Base-by-base conservation (phyloP, 1,284 basidiomycete genomes). In the Neolentinus lepideus region DNA sequence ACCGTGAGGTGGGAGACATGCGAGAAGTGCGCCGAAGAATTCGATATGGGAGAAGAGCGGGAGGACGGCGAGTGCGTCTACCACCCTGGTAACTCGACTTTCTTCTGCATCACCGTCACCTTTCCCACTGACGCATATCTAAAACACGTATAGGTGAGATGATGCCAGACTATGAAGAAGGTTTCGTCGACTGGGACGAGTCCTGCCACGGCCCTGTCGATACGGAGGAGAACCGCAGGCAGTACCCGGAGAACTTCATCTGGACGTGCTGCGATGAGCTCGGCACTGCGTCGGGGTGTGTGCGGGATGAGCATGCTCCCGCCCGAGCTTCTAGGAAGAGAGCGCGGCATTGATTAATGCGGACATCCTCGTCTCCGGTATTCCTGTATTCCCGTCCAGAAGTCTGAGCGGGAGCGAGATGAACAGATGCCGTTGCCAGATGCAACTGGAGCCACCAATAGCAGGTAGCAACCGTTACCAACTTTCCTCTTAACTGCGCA, bases 221-320 rank as follows among this genome's bases (percentile, higher is more conserved):
- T 60, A 70, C 70, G 1, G 45, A 62, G 12, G 62, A 66, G 22
- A 78, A 74, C 59, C 69, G 69, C 53, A 59, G 59, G 45, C 58
- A 69, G n/a, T 77, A 64, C 56, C 77, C 78, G 1, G 71, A 79
- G 55, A 72, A 72, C 53, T 80, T 79, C 60, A 64, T 48, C 1
- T 81, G 79, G 79, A 70, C 65, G 6, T 81, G 79, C 58, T 80
- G 79, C 59, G 68, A 73, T 14, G 58, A 62, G 50, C 62, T 70
- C 53, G 75, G 73, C 1, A 61, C 50, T 21, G 58, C 61, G 8
- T 61, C 62, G 19, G 78, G 77, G 2, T 80, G 79, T 62, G 69
- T 31, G 27, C n/a, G 12, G 33, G 33, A 9, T 12, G 33, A 8
- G 27, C 51, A 52, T 19, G 25, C 16, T 11, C 14, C 29, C 3